Percentiles rank a stretch among this genome's conserved stretches.
Evolutionary conservation across 129 eudicot genomes (phyloP).

Genomic region (Pulicaria dysenterica): DNA sequence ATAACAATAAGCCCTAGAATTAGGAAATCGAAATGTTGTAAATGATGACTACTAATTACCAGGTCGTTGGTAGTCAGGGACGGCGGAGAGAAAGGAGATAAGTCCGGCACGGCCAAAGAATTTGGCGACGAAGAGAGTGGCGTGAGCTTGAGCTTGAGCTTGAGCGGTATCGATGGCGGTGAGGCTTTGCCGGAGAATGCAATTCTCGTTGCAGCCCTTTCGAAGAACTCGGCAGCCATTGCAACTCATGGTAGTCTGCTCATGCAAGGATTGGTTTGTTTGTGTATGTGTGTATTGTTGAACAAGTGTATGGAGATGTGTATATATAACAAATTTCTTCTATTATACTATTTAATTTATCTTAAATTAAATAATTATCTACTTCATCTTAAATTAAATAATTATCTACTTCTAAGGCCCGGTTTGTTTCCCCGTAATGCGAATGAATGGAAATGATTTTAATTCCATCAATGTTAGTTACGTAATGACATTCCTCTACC

Average conservation of each 20-base stretch:
- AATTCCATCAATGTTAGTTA: too few relatives aligned
- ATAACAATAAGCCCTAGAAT: too few relatives aligned
- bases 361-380: too few relatives aligned
- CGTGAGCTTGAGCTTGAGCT: conserved; percentile 80
- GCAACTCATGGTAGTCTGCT: conserved; percentile 54
- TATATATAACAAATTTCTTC: too few relatives aligned
- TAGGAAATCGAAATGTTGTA: too few relatives aligned
- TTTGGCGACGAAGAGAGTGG: conserved; percentile 46
- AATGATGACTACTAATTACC: conserved; percentile 14
- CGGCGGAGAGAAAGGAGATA: conserved; percentile 42
- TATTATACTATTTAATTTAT: too few relatives aligned
- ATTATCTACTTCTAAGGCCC: too few relatives aligned
- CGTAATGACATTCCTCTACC: too few relatives aligned
- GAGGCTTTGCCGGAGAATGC: conserved; percentile 68
- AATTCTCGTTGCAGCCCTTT: conserved; percentile 76
- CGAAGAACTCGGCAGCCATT: conserved; percentile 84
- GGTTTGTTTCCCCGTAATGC: too few relatives aligned
- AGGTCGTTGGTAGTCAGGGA: conserved; percentile 39
- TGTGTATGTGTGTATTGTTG: not conserved
- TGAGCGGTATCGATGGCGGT: conserved; percentile 50
- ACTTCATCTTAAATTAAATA: too few relatives aligned
- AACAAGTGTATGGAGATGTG: not conserved
- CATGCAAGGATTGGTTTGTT: not conserved
- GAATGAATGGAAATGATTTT: too few relatives aligned
- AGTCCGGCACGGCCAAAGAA: conserved; percentile 47